Evolutionary conservation across 164 flowering plant species (phyloP), one percentile per base, ranked within the genome.

Genomic region (Cinnamomum micranthum): DNA sequence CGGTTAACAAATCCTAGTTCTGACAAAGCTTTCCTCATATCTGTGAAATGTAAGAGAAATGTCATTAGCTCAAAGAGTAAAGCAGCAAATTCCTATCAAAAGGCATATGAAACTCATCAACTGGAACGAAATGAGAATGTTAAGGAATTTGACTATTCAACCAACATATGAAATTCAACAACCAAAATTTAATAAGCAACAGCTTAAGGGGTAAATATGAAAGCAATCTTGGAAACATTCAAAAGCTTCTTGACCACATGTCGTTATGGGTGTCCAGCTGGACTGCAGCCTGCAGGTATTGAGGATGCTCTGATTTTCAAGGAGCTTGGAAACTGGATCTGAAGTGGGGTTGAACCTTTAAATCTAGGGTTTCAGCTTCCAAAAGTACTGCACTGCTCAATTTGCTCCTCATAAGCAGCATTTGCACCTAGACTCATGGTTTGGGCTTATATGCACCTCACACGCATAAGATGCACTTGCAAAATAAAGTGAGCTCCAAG

Each of bases 1-100:
- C 98, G 86, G 65, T 85, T 78, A 72, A 76, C 66, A 73, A 93
- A 80, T 15, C 87, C 92, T 81, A 93, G 80, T 67, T 90, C 94
- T 67, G 84, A 82, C 69, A 93, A 77, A 23, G 88, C 77, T 79
- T 83, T 84, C 70, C 78, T 77, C 84, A 89, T 75, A 76, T 93
- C 98, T 93, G 90, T 71, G 81, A n/a, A 69, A 66, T 66, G 28
- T 31, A 22, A 66, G 27, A 27, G 33, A 27, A 4, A 2, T 31
- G n/a, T 2, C 41, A 66, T 66, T 31, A 66, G 69, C 31, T 31
- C 13, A 64, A 24, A 64, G 23, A 22, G 67, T 6, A 6, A 7
- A 35, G 47, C 47, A 35, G 10, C 0, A 35, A 35, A 35, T 35
- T 35, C 47, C 47, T 35, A 35, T 35, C 47, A 35, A 35, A 35